Base-by-base conservation (phyloP, 176 grass and related monocot genomes). In the Zea luxurians region DNA sequence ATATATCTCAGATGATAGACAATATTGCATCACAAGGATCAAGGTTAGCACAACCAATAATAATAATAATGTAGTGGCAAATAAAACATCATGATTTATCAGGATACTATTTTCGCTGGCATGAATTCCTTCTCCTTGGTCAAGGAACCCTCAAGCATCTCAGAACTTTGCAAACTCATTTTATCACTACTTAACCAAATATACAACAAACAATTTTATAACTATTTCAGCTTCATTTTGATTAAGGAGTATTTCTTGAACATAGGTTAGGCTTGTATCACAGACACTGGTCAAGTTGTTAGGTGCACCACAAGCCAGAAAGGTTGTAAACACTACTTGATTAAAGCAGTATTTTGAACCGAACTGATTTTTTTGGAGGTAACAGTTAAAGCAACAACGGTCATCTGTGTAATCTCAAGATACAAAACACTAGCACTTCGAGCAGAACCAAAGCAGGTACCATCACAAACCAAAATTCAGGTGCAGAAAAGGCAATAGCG, bases 161-260 rank as follows among this genome's bases (percentile, higher is more conserved):
- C 13, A 44, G 7, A 11, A 41, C 41, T 17, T 79, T 48, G 13
- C 43, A 70, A 80, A 37, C 17, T 67, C 21, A 20, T 67, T 20
- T 58, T 47, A 15, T 55, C 8, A 37, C 11, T 68, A 58, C 38
- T 64, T 35, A 67, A 37, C 54, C 53, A 7, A 58, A 4, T 55
- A 17, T 12, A 34, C 11, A 76, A 11, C 18, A 62, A 47, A 36
- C 35, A 75, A 55, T 13, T 13, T 45, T 41, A 40, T 61, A 83
- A 7, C 4, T 27, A 83, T 44, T 65, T 60, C 15, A 38, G 50
- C 47, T 71, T 63, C 43, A 5, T 72, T 67, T 84, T 61, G 61
- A 36, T 4, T 53, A 44, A 80, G 10, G 12, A 49, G 60, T 8
- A 80, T 74, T 41, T 85, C 37, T 80, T 68, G 8, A 66, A 68